Evolutionary conservation across 2,329 filamentous ascomycete species (phyloP).

Genomic region (Sarocladium oryzae): DNA sequence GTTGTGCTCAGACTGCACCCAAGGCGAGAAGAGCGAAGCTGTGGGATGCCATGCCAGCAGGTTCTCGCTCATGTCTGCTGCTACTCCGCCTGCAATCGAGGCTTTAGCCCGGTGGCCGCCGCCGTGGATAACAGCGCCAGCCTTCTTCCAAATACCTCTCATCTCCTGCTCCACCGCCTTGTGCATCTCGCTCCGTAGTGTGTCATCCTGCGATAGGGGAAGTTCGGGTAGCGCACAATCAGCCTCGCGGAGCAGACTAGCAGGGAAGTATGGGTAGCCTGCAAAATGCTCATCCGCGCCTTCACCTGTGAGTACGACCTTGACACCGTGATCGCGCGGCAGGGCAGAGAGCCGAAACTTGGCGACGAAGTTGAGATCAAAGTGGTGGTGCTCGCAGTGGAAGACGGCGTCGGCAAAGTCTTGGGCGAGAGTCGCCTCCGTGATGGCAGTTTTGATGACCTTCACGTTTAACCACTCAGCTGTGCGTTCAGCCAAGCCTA

Average conservation of each 20-base stretch:
- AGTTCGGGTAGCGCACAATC: constrained; percentile 31
- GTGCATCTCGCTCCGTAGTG: constrained; percentile 2
- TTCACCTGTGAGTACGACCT: constrained; percentile 48
- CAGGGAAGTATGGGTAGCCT: constrained; percentile 40
- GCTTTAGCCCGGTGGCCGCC: too few species aligned
- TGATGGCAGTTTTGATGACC: constrained; percentile 18
- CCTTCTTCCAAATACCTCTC: background rate
- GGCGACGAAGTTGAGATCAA: constrained; percentile 46
- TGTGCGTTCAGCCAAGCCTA: constrained; percentile 25
- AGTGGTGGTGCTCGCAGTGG: constrained; percentile 25
- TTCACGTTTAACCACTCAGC: constrained; percentile 26
- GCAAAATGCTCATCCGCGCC: constrained; percentile 49
- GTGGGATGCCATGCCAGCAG: background rate
- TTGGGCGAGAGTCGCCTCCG: constrained; percentile 22
- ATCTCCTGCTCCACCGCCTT: background rate
- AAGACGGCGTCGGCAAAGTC: constrained; percentile 24
- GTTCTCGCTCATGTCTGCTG: background rate
- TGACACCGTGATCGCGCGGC: constrained; percentile 38
- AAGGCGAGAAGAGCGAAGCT: background rate
- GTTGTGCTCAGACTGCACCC: background rate
- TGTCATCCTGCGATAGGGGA: constrained; percentile 12
- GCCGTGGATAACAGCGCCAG: background rate
- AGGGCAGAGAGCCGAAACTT: constrained; percentile 43
- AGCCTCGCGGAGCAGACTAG: constrained; percentile 42
- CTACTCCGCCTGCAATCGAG: background rate